phyloP scores from a whole-genome alignment of 2,329 filamentous ascomycete species.

The Cladosporium sp. region DNA sequence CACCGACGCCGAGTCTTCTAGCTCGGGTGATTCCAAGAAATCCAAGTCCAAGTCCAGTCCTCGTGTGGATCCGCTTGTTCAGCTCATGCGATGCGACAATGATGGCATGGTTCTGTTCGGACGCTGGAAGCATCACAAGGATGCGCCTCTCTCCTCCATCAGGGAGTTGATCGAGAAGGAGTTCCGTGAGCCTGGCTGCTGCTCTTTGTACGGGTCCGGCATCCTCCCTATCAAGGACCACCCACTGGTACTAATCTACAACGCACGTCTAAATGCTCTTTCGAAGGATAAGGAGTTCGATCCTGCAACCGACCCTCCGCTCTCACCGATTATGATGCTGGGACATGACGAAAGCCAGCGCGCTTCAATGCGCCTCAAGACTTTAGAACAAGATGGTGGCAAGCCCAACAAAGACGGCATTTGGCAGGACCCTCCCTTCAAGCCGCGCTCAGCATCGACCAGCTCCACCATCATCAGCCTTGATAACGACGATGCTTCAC shows the following conservation, averaged over 20 bases:
- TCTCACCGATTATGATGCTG: neutral
- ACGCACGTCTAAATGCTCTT: neutral
- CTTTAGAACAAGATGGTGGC: too few species aligned
- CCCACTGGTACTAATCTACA: neutral
- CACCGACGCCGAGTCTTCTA: neutral
- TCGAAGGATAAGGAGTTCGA: neutral
- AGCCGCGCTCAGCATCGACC: too few species aligned
- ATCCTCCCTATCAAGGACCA: neutral
- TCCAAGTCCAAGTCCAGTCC: too few species aligned
- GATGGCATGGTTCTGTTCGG: neutral
- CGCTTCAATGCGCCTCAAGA: neutral
- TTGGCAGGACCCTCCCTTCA: too few species aligned
- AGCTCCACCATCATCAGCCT: too few species aligned
- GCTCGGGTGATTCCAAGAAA: neutral
- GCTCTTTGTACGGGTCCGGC: neutral
- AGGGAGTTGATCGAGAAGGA: neutral
- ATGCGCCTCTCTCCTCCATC: neutral
- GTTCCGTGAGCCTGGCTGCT: neutral
- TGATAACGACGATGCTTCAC: too few species aligned
- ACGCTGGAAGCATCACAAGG: constrained; percentile 5
- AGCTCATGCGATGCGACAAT: neutral
- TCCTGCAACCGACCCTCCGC: neutral
- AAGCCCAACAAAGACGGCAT: too few species aligned
- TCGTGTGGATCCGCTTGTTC: neutral
- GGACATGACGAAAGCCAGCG: neutral